Evolutionary conservation across 1,139 yeast species (phyloP).

Genomic region (Sugiyamaella novakii): DNA sequence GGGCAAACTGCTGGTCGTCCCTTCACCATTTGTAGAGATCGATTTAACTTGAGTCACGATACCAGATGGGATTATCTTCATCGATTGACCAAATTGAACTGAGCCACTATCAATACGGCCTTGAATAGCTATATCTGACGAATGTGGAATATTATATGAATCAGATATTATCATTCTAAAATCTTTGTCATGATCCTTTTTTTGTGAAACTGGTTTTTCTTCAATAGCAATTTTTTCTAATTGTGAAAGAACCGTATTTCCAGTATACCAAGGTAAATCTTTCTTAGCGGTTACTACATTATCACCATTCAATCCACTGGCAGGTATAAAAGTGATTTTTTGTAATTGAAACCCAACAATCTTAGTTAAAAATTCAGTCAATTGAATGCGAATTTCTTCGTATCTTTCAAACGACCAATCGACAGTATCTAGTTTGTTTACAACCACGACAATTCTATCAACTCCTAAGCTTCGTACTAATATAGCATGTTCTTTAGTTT

Average conservation of each 20-base stretch:
- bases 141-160: slow-evolving; percentile 38
- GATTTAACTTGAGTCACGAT: slow-evolving; percentile 50
- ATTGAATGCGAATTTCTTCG: slow-evolving; percentile 58
- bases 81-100: slow-evolving; percentile 74
- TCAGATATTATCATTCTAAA: slow-evolving; percentile 50
- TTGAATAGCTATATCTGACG: slow-evolving; percentile 50
- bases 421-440: slow-evolving; percentile 83
- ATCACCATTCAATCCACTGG: slow-evolving; percentile 81
- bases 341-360: slow-evolving; percentile 56
- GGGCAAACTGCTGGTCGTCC: not conserved
- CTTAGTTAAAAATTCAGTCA: slow-evolving; percentile 58
- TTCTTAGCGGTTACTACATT: slow-evolving; percentile 59
- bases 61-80: slow-evolving; percentile 57
- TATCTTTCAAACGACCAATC: slow-evolving; percentile 72
- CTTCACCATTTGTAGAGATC: slow-evolving; percentile 42
- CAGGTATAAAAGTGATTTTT: slow-evolving; percentile 71
- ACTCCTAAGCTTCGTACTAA: slow-evolving; percentile 84
- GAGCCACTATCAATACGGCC: slow-evolving; percentile 80
- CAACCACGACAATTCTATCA: slow-evolving; percentile 70
- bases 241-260: slow-evolving; percentile 63
- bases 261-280: slow-evolving; percentile 59
- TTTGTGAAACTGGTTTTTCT: slow-evolving; percentile 11
- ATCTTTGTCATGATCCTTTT: slow-evolving; percentile 38
- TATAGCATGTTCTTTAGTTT: slow-evolving; percentile 89
- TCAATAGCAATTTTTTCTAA: slow-evolving; percentile 42